These are phyloP conservation scores for Hypoxylon lienhwacheense DNA, from an alignment of 495 filamentous ascomycete species.

Conservation along the genomic window DNA sequence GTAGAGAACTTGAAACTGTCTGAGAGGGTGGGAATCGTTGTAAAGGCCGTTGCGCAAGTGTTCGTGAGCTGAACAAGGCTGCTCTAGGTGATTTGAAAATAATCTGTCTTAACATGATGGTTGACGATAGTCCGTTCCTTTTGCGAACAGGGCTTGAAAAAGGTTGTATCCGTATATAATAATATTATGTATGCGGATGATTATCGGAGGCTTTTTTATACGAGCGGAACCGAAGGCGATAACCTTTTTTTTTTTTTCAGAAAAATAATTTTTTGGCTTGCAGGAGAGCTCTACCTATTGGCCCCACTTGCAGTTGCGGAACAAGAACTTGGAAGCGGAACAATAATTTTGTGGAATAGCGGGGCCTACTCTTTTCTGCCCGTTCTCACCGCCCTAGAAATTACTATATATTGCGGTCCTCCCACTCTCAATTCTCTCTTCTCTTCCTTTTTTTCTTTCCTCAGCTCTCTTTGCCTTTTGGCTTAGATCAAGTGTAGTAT, in stretches of 20 bases:
- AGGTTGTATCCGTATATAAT: constrained; percentile 18
- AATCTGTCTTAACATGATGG: constrained; percentile 50
- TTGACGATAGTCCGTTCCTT: background rate
- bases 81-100: constrained; percentile 46
- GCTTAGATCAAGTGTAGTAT: constrained; percentile 94
- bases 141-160: background rate
- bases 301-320: constrained; percentile 2
- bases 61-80: constrained; percentile 32
- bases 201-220: constrained; percentile 1
- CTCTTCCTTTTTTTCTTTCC: constrained; percentile 32
- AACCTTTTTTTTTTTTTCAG: constrained; percentile 14
- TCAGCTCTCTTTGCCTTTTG: constrained; percentile 50
- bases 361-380: constrained; percentile 19
- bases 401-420: constrained; percentile 7
- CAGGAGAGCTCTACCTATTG: constrained; percentile 2
- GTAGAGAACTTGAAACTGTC: constrained; percentile 34
- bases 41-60: constrained; percentile 34
- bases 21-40: constrained; percentile 38
- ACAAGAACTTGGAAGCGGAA: background rate
- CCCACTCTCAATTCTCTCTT: constrained; percentile 22
- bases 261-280: background rate
- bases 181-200: background rate
- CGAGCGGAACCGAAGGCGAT: constrained; percentile 7
- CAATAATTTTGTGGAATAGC: too few species aligned
- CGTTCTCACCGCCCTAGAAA: constrained; percentile 15